Evolutionary conservation across 2,329 filamentous ascomycete genomes (phyloP).

Genomic region (Claviceps sp.): DNA sequence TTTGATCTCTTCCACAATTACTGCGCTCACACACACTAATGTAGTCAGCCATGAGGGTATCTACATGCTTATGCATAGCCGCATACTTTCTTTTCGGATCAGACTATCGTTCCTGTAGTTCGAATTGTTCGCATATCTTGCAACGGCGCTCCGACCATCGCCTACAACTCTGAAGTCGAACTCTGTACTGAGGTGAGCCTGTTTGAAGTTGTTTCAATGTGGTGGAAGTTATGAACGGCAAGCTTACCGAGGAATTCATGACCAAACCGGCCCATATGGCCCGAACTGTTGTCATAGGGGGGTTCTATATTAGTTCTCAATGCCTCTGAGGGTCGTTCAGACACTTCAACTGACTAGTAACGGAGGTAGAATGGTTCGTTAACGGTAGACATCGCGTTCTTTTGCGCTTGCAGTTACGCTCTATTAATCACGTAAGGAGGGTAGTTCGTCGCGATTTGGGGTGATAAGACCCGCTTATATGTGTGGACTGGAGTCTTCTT

Average conservation of each 20-base stretch:
- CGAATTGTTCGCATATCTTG: slow-evolving; percentile 97
- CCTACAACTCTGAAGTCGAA: slow-evolving; percentile 91
- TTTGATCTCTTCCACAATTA: slow-evolving; percentile 88
- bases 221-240: background rate
- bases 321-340: background rate
- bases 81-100: slow-evolving; percentile 96
- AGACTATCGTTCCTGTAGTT: slow-evolving; percentile 98
- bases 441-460: background rate
- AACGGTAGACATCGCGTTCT: slow-evolving; percentile 41
- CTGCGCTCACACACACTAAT: slow-evolving; percentile 86
- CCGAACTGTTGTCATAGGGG: slow-evolving; percentile 60
- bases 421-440: background rate
- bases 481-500: background rate
- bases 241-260: slow-evolving; percentile 84
- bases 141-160: slow-evolving; percentile 84
- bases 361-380: slow-evolving; percentile 87
- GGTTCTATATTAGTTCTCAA: background rate
- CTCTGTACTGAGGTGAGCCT: slow-evolving; percentile 41
- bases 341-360: slow-evolving; percentile 66
- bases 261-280: slow-evolving; percentile 91
- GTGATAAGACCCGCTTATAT: too few species aligned
- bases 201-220: background rate
- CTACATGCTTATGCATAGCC: background rate
- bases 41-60: background rate
- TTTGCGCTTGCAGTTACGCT: background rate